Base-by-base conservation (phyloP, 805 yeast genomes). In the Kazachstania kunashirensis region DNA sequence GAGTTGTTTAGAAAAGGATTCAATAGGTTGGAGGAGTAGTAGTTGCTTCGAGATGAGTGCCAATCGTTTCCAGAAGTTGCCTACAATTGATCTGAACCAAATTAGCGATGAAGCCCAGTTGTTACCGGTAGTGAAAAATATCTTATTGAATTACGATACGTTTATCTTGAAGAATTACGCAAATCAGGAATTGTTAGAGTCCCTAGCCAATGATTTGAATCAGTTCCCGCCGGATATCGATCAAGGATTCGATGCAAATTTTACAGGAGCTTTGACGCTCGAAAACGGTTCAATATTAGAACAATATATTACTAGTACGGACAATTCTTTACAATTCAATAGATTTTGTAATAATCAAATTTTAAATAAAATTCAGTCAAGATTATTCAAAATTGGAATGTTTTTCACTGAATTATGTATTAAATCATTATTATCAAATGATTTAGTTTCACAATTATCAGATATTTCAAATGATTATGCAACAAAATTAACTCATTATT, bases 161-260 rank as follows among this genome's bases (percentile, higher is more conserved):
- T 53, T 57, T 32, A 36, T 56, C 14, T 37, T 57, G 44, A 47
- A 51, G 32, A 56, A 57, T 39, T 56, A 50, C 36, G 61, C 62
- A 6, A 49, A 54, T 31, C 42, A 44, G 32, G 43, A 37, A 4
- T 36, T 36, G 2, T 24, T 56, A 14, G 48, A 45, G 32, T 41
- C 29, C 2, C 36, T 54, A 31, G 4, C 44, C 10, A 34, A 33
- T 2, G 27, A 24, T 3, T 29, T 53, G 25, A 14, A 19, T 8
- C 10, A 39, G 12, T 14, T 18, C 6, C 7, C 19, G 5, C 34
- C 37, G 10, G 31, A 30, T 19, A 16, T 30, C 3, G 23, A 33
- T 4, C 46, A 47, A 25, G 52, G 50, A 11, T 49, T 56, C 23
- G 60, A 53, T 39, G 47, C 51, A 9, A 48, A 47, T 38, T 53